Base-by-base conservation (phyloP, 2,329 filamentous ascomycete genomes). In the Sporothrix inflata region DNA sequence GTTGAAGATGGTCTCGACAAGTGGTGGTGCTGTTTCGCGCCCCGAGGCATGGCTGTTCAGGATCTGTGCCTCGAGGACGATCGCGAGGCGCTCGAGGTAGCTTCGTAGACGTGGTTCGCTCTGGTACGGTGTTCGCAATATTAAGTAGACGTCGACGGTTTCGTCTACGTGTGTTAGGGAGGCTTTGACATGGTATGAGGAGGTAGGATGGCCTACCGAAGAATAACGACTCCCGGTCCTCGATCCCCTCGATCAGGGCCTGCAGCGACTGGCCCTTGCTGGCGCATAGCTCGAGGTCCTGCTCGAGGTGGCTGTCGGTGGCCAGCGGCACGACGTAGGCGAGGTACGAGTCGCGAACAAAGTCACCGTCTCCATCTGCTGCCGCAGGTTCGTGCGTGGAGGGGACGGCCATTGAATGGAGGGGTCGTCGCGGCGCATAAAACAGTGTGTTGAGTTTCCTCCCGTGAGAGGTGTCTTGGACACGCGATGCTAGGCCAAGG, bases 11-110 rank as follows among this genome's bases (percentile, higher is more conserved):
- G 86, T 79, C 78, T 93, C 91, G 19, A 85, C 83, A 1, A 84
- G 79, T 1, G 85, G 82, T 14, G 86, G 81, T 27, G 81, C 81
- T 11, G 19, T 85, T 24, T 74, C 72, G 69, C 80, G 86, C 75
- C 83, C 87, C 67, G 82, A 79, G 11, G 84, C 78, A 7, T 84
- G 82, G 79, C 86, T 83, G 79, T 91, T 91, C 72, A 88, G 81
- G 49, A 92, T 87, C 73, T 90, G 89, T 1, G 87, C 88, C 77
- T 94, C 91, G 8, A 94, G 80, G 60, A 86, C 88, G 73, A 94
- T 85, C 30, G 86, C 84, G n/a, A 94, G 82, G 72, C 90, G 85
- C 67, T 84, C 83, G 47, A 94, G 82, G 71, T 89, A 89, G 47
- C 86, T 84, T 71, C 86, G 84, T 24, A 94, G 81, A 0, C 83